Evolutionary conservation across 441 rosid genomes (phyloP), one percentile per base, ranked within the genome.

Genomic region (Biscutella auriculata): DNA sequence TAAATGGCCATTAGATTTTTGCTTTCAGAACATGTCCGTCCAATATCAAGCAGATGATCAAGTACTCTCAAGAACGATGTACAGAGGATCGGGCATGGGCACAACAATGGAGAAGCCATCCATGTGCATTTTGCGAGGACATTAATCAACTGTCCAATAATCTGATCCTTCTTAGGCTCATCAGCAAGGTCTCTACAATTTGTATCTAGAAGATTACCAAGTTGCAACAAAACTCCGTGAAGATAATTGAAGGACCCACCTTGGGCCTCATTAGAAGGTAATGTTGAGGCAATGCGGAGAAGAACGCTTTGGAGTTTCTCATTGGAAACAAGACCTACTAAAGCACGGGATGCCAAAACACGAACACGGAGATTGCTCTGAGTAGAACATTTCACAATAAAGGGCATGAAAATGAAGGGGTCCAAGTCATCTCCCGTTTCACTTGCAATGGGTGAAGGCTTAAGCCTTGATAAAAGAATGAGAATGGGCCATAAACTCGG

Each of bases 401-500:
- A 88, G 33, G 88, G 90, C 95, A 93, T 82, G 75, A 93, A 83
- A 27, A 88, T 56, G 73, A 86, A 88, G 2, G 98, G 98, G 73
- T 93, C 97, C 71, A 93, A 80, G 57, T 78, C 83, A 78, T 86
- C 97, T 50, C 95, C 95, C 63, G 73, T 71, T 79, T 93, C 93
- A 68, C 95, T 82, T 11, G 97, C 84, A 57, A 84, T 75, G 50
- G 98, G 59, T 57, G 98, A 88, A 59, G 98, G 95, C 79, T 87
- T 93, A 50, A 93, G 95, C 84, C 97, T 85, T 26, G 95, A 88
- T 69, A 93, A 75, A 65, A 93, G 88, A 70, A 93, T 87, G 73
- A 88, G 79, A 73, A 93, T 73, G 25, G 98, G 96, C 73, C 98
- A 93, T 76, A 93, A 72, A 79, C 98, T 93, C 43, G 98, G 98